Evolutionary conservation across 148 eudicot species (phyloP).

Genomic region (Rhododendron molle): DNA sequence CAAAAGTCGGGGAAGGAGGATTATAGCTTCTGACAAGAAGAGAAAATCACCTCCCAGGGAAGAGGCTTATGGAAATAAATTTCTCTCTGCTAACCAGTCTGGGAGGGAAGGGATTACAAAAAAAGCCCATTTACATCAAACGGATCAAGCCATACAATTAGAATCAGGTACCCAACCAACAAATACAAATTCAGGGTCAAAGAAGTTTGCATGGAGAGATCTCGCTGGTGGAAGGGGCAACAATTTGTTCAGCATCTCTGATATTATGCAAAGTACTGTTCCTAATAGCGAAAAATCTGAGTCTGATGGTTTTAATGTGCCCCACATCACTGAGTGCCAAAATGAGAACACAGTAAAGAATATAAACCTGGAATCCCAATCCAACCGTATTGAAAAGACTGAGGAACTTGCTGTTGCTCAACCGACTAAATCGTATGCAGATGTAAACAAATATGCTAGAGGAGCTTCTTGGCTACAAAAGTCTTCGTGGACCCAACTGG

Average conservation of each 20-base stretch:
- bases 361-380: constrained; percentile 14
- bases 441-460: constrained; percentile 23
- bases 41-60: constrained; percentile 36
- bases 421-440: constrained; percentile 1
- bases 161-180: constrained; percentile 21
- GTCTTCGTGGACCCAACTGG: constrained; percentile 73
- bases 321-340: constrained; percentile 12
- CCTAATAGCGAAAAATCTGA: constrained; percentile 21
- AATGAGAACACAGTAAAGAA: constrained; percentile 11
- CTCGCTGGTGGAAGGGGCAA: constrained; percentile 35
- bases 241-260: constrained; percentile 39
- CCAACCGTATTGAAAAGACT: constrained; percentile 12
- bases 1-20: constrained; percentile 21
- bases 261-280: constrained; percentile 22
- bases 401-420: constrained; percentile 19
- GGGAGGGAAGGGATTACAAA: constrained; percentile 21
- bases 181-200: constrained; percentile 20
- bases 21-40: constrained; percentile 38
- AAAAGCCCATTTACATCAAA: constrained; percentile 11
- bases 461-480: constrained; percentile 66
- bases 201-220: constrained; percentile 47
- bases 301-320: constrained; percentile 17
- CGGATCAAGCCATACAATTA: constrained; percentile 9
- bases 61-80: constrained; percentile 10
- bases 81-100: constrained; percentile 9